A percentile compares a stretch with the other conserved stretches of the same genome.
Conservation (phyloP, 768 basidiomycete species). For the Amanita subjunquillea region DNA sequence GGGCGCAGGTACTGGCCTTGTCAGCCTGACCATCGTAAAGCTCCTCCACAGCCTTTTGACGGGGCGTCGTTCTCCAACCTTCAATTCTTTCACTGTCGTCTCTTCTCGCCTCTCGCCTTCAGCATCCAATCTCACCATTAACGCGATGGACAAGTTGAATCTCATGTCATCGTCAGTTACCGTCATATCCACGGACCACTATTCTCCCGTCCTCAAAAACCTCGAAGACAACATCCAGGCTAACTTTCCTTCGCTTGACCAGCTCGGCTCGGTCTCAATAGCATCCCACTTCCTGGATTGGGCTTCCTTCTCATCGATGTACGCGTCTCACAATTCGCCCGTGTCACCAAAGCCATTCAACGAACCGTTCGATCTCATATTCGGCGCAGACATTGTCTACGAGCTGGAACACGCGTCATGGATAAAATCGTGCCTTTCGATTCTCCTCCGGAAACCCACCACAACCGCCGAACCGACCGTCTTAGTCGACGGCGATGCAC, state of each 20-base stretch:
- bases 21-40: conserved; percentile 51
- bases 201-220: conserved; percentile 63
- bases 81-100: not conserved
- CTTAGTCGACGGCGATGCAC: not conserved
- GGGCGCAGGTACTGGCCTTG: conserved; percentile 78
- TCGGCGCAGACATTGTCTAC: conserved; percentile 82
- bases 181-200: conserved; percentile 70
- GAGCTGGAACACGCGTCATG: conserved; percentile 59
- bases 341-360: conserved; percentile 8
- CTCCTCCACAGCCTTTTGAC: conserved; percentile 19
- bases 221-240: conserved; percentile 46
- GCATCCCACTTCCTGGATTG: conserved; percentile 46
- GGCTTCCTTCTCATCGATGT: conserved; percentile 24
- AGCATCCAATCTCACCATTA: not conserved
- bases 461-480: not conserved
- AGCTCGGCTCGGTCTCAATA: conserved; percentile 1
- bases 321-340: not conserved
- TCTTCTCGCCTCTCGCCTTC: not conserved
- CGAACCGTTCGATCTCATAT: conserved; percentile 52
- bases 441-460: conserved; percentile 31
- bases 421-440: conserved; percentile 53
- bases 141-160: not conserved
- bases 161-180: conserved; percentile 9
- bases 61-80: not conserved
- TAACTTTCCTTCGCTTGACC: conserved; percentile 33